These are phyloP conservation scores for Firmiana major DNA, from an alignment of 345 rosid species.

Conservation along the genomic window DNA sequence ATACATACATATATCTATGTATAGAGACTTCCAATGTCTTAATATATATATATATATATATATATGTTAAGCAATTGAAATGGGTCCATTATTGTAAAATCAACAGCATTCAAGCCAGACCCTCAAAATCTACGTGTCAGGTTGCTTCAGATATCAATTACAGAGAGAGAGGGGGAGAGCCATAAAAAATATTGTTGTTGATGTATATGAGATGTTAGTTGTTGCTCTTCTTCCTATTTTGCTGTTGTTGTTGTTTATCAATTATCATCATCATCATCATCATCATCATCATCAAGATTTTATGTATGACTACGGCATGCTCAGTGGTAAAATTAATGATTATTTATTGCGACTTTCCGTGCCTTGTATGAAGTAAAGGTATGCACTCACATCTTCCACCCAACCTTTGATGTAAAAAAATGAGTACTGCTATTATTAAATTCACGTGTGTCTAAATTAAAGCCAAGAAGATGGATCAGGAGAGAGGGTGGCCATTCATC, in stretches of 20 bases:
- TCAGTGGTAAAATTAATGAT: neutral
- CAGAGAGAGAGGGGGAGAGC: neutral
- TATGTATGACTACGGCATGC: neutral
- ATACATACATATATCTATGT: neutral
- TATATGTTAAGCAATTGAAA: neutral
- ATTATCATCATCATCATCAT: neutral
- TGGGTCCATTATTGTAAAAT: slow-evolving; percentile 25
- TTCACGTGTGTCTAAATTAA: neutral
- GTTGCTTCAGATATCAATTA: slow-evolving; percentile 24
- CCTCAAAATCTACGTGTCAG: slow-evolving; percentile 19
- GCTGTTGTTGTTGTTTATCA: neutral
- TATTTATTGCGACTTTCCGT: neutral
- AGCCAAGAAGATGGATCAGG: neutral
- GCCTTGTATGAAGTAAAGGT: neutral
- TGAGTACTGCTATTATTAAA: neutral
- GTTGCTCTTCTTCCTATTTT: too few relatives aligned
- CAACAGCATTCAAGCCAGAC: too few relatives aligned
- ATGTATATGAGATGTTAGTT: neutral
- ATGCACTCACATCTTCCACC: neutral
- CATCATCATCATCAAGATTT: neutral
- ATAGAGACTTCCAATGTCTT: neutral
- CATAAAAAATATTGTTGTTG: too few relatives aligned
- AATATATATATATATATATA: too few relatives aligned
- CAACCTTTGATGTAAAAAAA: neutral
- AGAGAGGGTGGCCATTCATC: too few relatives aligned